Base-by-base conservation (phyloP, 495 filamentous ascomycete species). In the Usnea hakonensis region DNA sequence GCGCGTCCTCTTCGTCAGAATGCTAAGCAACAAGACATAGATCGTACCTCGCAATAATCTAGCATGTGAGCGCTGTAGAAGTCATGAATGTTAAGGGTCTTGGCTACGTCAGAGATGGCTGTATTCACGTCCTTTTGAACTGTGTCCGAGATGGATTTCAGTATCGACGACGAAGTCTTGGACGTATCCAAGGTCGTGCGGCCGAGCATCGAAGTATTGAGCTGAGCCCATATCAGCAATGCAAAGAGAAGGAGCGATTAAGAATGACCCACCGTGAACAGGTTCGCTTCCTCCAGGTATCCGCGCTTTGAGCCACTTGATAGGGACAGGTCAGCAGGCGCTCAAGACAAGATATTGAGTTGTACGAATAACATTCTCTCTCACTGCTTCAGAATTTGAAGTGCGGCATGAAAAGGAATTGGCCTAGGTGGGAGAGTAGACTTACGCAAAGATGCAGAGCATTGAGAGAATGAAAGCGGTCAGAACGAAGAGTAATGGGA, bases 11-110 rank as follows among this genome's bases (percentile, higher is more conserved):
- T 52, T 33, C 36, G 23, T 23, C 38, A 10, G 11, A 35, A 35
- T 11, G 23, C 41, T 19, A 21, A 50, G 21, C 17, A 4, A 50
- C 38, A 19, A 37, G 26, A 2, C 3, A 26, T 2, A 1, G 19
- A 28, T 35, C 59, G 21, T 55, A 66, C 66, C 61, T 81, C 76
- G 72, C 90, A 93, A 67, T 85, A 81, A 60, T 83, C 78, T 73
- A 90, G 81, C 56, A 90, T 68, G 67, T 93, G 87, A 26, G 85
- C 67, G 44, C 83, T 85, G 73, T 93, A 93, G 74, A 87, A 95
- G 65, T 89, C 79, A n/a, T 83, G 77, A 56, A 89, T 78, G 17
- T 82, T 82, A 7, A 85, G 76, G 41, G 75, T 67, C 63, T 80
- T 77, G 55, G 78, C 73, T 44, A 75, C 67, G 60, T 80, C 74